phyloP scores from a whole-genome alignment of 1,139 yeast genomes.

The Yamadazyma siamensis region DNA sequence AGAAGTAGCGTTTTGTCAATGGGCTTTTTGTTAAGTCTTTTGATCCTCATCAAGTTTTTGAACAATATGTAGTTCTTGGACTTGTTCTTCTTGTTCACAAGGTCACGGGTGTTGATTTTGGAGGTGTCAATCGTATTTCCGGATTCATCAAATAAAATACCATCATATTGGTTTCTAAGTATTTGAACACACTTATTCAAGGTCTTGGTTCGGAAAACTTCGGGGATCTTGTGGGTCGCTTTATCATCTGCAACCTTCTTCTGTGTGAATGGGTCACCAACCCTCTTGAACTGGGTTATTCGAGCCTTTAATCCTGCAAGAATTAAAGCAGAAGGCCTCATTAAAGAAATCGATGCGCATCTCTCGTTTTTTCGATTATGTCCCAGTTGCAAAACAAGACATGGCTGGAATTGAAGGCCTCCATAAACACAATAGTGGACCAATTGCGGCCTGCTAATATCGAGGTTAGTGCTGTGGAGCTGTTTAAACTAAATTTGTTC shows the following conservation, averaged over 20 bases:
- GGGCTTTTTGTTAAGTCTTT: constrained; percentile 21
- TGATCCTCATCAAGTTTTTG: constrained; percentile 25
- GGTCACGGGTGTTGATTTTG: constrained; percentile 10
- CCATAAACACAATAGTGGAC: constrained; percentile 47
- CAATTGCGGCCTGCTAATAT: constrained; percentile 47
- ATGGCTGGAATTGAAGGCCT: constrained; percentile 53
- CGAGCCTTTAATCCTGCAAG: background rate
- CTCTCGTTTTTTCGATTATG: too few species aligned
- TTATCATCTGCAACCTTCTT: background rate
- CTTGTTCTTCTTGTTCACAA: constrained; percentile 4
- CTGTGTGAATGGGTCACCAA: background rate
- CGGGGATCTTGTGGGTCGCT: constrained; percentile 3
- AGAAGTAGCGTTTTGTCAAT: constrained; percentile 45
- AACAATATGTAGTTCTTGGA: constrained; percentile 20
- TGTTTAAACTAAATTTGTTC: constrained; percentile 53
- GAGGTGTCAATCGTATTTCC: constrained; percentile 13
- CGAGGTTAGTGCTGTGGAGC: constrained; percentile 40
- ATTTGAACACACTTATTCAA: constrained; percentile 21
- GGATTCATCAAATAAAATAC: constrained; percentile 13
- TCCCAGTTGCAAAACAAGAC: constrained; percentile 8
- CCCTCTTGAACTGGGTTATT: background rate
- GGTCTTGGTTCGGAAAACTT: constrained; percentile 8
- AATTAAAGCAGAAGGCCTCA: background rate
- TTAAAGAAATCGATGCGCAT: constrained; percentile 6
- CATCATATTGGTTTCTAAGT: constrained; percentile 17